A percentile compares a stretch with the other conserved stretches of the same genome.
Conservation (phyloP, 2,329 filamentous ascomycete genomes). For the Fusarium sp. region DNA sequence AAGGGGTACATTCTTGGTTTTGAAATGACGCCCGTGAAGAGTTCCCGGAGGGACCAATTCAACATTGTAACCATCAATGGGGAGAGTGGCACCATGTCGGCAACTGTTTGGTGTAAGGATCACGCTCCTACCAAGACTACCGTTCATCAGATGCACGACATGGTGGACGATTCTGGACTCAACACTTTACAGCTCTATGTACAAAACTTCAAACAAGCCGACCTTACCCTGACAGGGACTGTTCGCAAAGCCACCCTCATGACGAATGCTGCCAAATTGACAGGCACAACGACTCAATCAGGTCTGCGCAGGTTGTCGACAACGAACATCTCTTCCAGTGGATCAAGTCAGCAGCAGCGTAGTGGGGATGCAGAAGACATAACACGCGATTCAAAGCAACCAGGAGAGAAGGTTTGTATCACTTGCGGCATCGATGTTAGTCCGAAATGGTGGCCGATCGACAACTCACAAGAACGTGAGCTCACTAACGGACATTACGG, state of each 20-base stretch:
- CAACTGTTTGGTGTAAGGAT: slow-evolving; percentile 91
- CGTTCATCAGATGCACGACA: slow-evolving; percentile 83
- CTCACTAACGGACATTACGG: slow-evolving; percentile 66
- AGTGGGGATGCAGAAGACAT: slow-evolving; percentile 49
- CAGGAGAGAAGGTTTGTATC: slow-evolving; percentile 69
- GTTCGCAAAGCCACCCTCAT: slow-evolving; percentile 90
- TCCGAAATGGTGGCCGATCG: slow-evolving; percentile 78
- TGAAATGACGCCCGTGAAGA: slow-evolving; percentile 90
- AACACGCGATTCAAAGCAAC: slow-evolving; percentile 51
- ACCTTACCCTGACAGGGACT: slow-evolving; percentile 89
- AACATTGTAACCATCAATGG: slow-evolving; percentile 84
- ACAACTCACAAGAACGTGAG: slow-evolving; percentile 64
- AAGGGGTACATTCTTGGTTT: slow-evolving; percentile 88
- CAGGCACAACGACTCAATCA: slow-evolving; percentile 50
- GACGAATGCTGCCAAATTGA: slow-evolving; percentile 71
- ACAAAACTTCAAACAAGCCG: slow-evolving; percentile 93
- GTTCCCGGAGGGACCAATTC: slow-evolving; percentile 83
- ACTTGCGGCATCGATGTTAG: slow-evolving; percentile 78
- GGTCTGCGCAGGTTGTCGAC: slow-evolving; percentile 69
- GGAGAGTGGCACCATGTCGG: slow-evolving; percentile 86
- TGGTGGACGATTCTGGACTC: slow-evolving; percentile 76
- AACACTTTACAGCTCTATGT: slow-evolving; percentile 90
- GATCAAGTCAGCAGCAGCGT: slow-evolving; percentile 36
- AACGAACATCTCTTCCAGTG: slow-evolving; percentile 54
- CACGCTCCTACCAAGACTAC: slow-evolving; percentile 79